Evolutionary conservation across 2,329 filamentous ascomycete species (phyloP).

Genomic region (Neofusicoccum cordaticola): DNA sequence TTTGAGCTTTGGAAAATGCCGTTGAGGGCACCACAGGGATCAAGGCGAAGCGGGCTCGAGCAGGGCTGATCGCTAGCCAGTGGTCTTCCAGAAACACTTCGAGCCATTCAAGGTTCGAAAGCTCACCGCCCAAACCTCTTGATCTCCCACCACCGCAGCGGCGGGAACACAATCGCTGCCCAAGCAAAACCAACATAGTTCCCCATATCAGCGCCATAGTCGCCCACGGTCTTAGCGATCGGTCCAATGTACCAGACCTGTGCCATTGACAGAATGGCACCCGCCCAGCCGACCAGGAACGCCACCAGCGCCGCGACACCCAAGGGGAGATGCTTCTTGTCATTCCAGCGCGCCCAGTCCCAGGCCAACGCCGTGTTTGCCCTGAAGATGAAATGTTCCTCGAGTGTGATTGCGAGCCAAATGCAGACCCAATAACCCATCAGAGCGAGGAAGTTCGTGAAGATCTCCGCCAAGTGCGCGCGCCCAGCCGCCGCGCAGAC

Average conservation of each 20-base stretch:
- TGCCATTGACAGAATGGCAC: constrained; percentile 65
- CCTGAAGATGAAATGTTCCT: constrained; percentile 63
- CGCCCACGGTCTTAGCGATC: constrained; percentile 56
- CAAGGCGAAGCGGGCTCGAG: no score
- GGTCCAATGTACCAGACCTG: constrained; percentile 69
- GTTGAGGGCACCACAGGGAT: no score
- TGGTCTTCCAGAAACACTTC: no score
- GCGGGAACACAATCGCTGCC: constrained; percentile 57
- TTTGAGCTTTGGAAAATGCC: no score
- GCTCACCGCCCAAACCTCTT: constrained; percentile 47
- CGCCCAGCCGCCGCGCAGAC: constrained; percentile 64
- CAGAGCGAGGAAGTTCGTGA: constrained; percentile 66
- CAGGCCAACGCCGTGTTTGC: constrained; percentile 28
- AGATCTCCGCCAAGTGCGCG: constrained; percentile 59
- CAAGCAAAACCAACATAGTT: constrained; percentile 61
- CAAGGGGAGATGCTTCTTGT: constrained; percentile 57
- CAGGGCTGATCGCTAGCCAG: no score
- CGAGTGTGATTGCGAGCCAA: constrained; percentile 61
- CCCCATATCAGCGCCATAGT: constrained; percentile 59
- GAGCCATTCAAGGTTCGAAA: not conserved
- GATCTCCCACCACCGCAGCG: constrained; percentile 52
- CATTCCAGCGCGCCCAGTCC: constrained; percentile 62
- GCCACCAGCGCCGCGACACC: constrained; percentile 61
- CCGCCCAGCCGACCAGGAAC: constrained; percentile 64
- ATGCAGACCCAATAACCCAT: constrained; percentile 71